Evolutionary conservation across 1,284 basidiomycete genomes (phyloP).

Genomic region (Papiliotrema terrestris): DNA sequence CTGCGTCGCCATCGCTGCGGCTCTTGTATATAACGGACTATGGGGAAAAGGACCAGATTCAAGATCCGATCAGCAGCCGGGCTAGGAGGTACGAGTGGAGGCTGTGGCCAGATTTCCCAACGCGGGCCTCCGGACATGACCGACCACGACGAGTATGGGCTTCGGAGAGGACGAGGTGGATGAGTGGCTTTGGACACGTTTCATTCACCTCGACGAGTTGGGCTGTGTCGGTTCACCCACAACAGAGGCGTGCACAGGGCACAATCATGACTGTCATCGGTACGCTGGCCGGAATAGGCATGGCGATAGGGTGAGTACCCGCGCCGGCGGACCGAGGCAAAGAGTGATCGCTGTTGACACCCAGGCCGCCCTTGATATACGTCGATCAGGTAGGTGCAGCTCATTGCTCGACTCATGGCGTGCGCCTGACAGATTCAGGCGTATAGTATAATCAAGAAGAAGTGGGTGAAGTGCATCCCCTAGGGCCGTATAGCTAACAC

Average conservation of each 20-base stretch:
- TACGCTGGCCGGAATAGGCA: conserved; percentile 45
- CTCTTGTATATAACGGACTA: background rate
- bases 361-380: conserved; percentile 51
- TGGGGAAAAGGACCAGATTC: background rate
- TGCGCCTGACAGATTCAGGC: conserved; percentile 27
- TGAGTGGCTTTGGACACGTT: background rate
- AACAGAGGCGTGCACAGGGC: background rate
- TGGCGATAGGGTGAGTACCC: conserved; percentile 45
- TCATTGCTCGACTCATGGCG: background rate
- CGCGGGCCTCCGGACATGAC: too few species aligned
- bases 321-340: conserved; percentile 2
- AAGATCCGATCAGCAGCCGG: too few species aligned
- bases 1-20: conserved; percentile 35
- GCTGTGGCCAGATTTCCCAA: background rate
- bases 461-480: conserved; percentile 27
- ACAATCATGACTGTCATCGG: conserved; percentile 14
- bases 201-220: too few species aligned
- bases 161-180: background rate
- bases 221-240: too few species aligned
- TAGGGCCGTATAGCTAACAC: background rate
- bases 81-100: too few species aligned
- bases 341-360: conserved; percentile 4
- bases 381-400: conserved; percentile 44
- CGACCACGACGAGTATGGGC: too few species aligned
- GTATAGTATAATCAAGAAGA: conserved; percentile 51